Evolutionary conservation across 108 stramenopile genomes (phyloP).

Genomic region (Nannochloropsis gaditana): DNA sequence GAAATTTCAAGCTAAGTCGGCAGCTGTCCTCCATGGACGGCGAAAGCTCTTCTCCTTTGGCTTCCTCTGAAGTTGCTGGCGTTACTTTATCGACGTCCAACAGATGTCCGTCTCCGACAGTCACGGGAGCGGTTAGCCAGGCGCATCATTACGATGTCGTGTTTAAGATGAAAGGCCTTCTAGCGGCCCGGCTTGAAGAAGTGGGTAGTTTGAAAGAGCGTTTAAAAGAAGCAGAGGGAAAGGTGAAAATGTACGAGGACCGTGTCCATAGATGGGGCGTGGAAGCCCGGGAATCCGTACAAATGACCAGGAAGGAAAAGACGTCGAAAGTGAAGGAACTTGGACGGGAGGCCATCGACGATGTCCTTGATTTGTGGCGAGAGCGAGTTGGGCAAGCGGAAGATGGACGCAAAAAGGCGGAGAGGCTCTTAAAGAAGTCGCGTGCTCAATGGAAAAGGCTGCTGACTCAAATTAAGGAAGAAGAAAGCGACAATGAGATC

Average conservation of each 20-base stretch:
- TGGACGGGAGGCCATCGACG: background rate
- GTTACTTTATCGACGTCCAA: too few species aligned
- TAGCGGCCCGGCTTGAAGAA: background rate
- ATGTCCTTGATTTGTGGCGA: background rate
- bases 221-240: background rate
- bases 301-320: background rate
- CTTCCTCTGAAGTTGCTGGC: background rate
- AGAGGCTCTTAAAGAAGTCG: background rate
- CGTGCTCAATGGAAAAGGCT: background rate
- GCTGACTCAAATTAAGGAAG: background rate
- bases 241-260: background rate
- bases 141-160: background rate
- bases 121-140: background rate
- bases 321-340: too few species aligned
- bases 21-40: conserved; percentile 1
- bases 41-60: background rate
- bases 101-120: too few species aligned
- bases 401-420: background rate
- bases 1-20: background rate
- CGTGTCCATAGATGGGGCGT: background rate
- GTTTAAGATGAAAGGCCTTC: background rate
- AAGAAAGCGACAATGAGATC: background rate
- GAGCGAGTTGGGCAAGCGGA: background rate
- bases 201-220: background rate
- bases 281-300: too few species aligned